Evolutionary conservation across 2,329 filamentous ascomycete species (phyloP).

Genomic region (Westerdykella ornata): DNA sequence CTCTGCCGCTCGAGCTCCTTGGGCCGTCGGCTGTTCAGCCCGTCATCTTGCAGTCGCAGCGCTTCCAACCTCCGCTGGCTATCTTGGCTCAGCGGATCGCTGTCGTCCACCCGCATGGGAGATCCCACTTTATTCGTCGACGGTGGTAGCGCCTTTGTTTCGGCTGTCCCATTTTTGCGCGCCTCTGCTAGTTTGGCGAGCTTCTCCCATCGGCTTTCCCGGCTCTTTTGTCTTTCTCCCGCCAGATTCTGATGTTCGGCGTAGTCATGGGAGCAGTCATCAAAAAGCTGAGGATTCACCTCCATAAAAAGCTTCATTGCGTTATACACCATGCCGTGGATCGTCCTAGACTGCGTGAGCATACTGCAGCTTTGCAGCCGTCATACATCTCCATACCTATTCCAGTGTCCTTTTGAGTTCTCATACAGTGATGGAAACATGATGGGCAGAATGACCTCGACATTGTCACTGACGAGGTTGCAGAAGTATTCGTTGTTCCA

Average conservation of each 20-base stretch:
- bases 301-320: constrained; percentile 99
- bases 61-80: constrained; percentile 84
- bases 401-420: constrained; percentile 99
- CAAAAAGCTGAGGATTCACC: constrained; percentile 96
- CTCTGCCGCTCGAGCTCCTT: constrained; percentile 38
- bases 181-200: constrained; percentile 73
- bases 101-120: constrained; percentile 58
- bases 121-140: constrained; percentile 35
- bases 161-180: constrained; percentile 47
- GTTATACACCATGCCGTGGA: constrained; percentile 99
- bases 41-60: constrained; percentile 78
- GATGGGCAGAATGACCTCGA: constrained; percentile 95
- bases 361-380: constrained; percentile 1
- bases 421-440: constrained; percentile 99
- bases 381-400: constrained; percentile 57
- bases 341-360: constrained; percentile 59
- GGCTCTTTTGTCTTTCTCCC: constrained; percentile 70
- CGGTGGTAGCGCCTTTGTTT: constrained; percentile 13
- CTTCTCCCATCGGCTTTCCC: constrained; percentile 84
- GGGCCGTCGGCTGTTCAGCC: constrained; percentile 35
- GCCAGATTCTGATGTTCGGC: constrained; percentile 92
- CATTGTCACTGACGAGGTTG: constrained; percentile 97
- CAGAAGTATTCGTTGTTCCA: constrained; percentile 99
- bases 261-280: constrained; percentile 97
- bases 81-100: constrained; percentile 72